Evolutionary conservation across 208 protist genomes (phyloP), one percentile per base, ranked within the genome.

Genomic region (Leishmania major): DNA sequence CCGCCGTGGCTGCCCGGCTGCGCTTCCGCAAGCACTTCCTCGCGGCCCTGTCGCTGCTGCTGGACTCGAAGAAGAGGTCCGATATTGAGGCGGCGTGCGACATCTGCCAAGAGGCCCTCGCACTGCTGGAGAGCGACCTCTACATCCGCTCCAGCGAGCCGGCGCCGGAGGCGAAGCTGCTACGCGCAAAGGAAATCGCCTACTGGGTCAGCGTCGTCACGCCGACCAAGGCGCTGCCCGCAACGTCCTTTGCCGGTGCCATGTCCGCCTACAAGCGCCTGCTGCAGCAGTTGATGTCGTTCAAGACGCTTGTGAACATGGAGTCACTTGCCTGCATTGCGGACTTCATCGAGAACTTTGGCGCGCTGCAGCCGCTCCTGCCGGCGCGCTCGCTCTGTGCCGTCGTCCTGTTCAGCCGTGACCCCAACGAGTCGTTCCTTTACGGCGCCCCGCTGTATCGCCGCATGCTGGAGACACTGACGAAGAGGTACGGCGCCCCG

Each of bases 191-290:
- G 72, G 90, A 95, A 79, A 87, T 93, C 19, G 75, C 75, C 25
- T 93, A 87, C 79, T 97, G 94, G 94, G 88, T 93, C 55, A 95
- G 90, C 82, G 80, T 87, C 75, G 88, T 94, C 51, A 95, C 86
- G 25, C 94, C 94, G 53, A 90, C 89, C 35, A 88, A 89, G 76
- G 75, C 87, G 59, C 71, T 90, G 22, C 85, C 92, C 17, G 53
- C 78, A 60, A 78, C 81, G 15, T 79, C 82, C 22, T 96, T 95
- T 69, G 86, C 72, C 8, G 91, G 92, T 78, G 88, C 86, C 55
- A 86, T 93, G 81, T 77, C 74, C 8, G 64, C 87, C 43, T 97
- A 95, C 85, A 78, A 79, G 76, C 78, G 60, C 59, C 79, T 95
- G 87, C 85, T 95, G 31, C 79, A 71, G 37, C 94, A 97, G 82